phyloP scores from a whole-genome alignment of 305 asterid genomes.

The Fraxinus baroniana region DNA sequence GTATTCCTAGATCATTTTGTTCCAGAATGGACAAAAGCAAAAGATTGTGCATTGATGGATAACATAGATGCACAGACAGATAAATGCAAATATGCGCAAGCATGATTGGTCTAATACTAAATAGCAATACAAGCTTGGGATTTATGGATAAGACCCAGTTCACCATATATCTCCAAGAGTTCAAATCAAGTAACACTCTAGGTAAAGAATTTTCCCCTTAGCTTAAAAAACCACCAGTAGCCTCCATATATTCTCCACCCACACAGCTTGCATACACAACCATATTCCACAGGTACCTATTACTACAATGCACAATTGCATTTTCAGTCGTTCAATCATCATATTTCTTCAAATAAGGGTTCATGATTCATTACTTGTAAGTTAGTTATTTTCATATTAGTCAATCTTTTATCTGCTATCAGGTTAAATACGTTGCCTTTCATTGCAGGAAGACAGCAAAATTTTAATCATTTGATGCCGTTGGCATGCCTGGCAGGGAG shows the following conservation, averaged over 20 bases:
- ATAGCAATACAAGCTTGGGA: not conserved
- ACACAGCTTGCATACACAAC: not conserved
- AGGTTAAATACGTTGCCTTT: not conserved
- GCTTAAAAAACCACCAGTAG: not conserved
- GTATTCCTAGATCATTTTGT: not conserved
- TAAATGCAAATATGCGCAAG: not conserved
- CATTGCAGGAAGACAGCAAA: conserved; percentile 8
- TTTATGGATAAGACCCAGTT: not conserved
- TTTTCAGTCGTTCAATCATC: not conserved
- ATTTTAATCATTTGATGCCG: conserved; percentile 9
- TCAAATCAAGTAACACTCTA: not conserved
- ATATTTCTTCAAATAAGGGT: not conserved
- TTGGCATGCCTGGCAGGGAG: not conserved
- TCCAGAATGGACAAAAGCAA: not conserved
- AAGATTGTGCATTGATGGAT: not conserved
- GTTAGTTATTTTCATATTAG: not conserved
- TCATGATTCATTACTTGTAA: not conserved
- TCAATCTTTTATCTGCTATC: not conserved
- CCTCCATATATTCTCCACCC: not conserved
- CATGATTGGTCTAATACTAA: not conserved
- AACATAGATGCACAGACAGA: not conserved
- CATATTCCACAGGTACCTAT: not conserved
- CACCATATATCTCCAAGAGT: not conserved
- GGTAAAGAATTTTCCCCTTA: not conserved
- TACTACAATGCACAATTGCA: not conserved